These are phyloP conservation scores for Cronartium ribicola DNA, from an alignment of 1,284 basidiomycete species.

Conservation along the genomic window DNA sequence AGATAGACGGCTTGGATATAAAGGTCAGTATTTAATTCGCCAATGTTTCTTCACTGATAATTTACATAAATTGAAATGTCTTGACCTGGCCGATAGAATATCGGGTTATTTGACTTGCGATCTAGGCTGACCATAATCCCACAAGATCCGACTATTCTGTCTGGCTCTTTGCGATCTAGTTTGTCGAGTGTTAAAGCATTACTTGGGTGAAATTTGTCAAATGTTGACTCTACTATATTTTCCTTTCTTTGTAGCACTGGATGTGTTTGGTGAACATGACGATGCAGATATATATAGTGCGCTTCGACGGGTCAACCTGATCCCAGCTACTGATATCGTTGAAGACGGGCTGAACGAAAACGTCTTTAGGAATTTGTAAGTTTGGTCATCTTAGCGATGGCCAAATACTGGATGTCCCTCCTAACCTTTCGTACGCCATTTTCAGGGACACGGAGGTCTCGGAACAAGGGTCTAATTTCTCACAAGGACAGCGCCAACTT, in stretches of 20 bases:
- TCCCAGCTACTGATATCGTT: slow-evolving; percentile 53
- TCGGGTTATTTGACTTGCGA: slow-evolving; percentile 81
- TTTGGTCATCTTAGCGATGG: slow-evolving; percentile 47
- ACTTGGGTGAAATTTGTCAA: background rate
- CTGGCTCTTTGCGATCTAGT: slow-evolving; percentile 70
- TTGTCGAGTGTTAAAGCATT: background rate
- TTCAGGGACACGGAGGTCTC: slow-evolving; percentile 45
- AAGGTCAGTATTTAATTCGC: slow-evolving; percentile 66
- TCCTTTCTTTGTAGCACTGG: slow-evolving; percentile 61
- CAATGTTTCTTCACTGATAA: background rate
- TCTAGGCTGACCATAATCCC: slow-evolving; percentile 71
- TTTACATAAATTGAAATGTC: slow-evolving; percentile 59
- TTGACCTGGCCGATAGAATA: slow-evolving; percentile 51
- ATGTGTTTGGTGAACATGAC: slow-evolving; percentile 82
- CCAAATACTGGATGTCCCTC: slow-evolving; percentile 56
- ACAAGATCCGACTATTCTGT: slow-evolving; percentile 74
- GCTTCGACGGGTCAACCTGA: slow-evolving; percentile 77
- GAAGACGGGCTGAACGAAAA: slow-evolving; percentile 58
- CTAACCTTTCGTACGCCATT: slow-evolving; percentile 50
- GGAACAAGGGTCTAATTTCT: slow-evolving; percentile 78
- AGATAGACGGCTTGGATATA: slow-evolving; percentile 42
- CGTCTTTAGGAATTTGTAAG: slow-evolving; percentile 62
- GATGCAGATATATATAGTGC: slow-evolving; percentile 83
- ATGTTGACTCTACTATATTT: background rate
- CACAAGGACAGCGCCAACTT: slow-evolving; percentile 78